Conservation (phyloP, 2,329 filamentous ascomycete species). For the Helotiales sp. region DNA sequence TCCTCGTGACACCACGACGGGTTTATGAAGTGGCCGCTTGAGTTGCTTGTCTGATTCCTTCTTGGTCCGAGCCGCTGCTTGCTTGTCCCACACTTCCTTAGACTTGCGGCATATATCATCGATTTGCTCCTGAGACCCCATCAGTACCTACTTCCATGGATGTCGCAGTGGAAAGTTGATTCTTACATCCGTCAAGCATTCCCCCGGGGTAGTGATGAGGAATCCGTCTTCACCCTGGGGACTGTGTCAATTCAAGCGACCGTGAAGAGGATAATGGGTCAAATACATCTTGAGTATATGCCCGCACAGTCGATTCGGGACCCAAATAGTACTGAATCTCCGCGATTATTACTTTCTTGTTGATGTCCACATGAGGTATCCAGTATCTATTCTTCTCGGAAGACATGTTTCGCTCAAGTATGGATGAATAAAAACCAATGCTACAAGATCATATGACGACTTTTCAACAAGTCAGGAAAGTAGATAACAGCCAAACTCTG, state of each 20-base stretch:
- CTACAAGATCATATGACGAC: conserved; percentile 25
- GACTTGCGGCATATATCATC: conserved; percentile 66
- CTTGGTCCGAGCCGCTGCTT: conserved; percentile 55
- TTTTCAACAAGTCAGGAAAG: neutral
- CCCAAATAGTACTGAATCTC: conserved; percentile 64
- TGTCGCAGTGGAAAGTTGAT: neutral
- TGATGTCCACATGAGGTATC: conserved; percentile 64
- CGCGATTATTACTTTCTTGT: conserved; percentile 63
- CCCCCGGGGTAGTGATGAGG: conserved; percentile 62
- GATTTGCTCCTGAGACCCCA: conserved; percentile 59
- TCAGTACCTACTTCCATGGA: too few species aligned
- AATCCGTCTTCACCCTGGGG: conserved; percentile 64
- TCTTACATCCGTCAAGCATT: conserved; percentile 64
- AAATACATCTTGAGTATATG: conserved; percentile 61
- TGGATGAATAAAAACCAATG: conserved; percentile 20
- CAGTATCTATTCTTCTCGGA: conserved; percentile 61
- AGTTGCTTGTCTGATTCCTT: conserved; percentile 54
- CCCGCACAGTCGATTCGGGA: conserved; percentile 60
- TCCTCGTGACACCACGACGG: conserved; percentile 55
- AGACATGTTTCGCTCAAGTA: conserved; percentile 35
- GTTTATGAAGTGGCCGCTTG: conserved; percentile 62
- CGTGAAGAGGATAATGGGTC: conserved; percentile 33
- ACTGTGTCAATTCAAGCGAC: conserved; percentile 29
- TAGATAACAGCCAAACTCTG: neutral
- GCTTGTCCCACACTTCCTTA: conserved; percentile 61